phyloP scores from a whole-genome alignment of 768 basidiomycete genomes.

The Boletus sensibilis region DNA sequence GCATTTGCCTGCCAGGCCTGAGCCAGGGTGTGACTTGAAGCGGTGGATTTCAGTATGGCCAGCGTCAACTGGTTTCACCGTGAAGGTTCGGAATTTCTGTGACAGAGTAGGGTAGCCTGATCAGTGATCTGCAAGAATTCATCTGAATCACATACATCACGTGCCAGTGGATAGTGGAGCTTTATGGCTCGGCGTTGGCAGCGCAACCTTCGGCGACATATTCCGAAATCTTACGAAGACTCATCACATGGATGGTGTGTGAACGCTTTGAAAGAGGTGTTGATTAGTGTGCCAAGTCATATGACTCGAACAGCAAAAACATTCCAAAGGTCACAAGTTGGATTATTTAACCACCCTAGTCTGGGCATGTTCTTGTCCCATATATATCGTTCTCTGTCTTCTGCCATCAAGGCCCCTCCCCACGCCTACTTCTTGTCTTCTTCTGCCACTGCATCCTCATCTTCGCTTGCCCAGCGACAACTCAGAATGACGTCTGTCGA shows the following conservation, averaged over 20 bases:
- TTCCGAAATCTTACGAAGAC: neutral
- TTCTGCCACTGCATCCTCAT: slow-evolving; percentile 32
- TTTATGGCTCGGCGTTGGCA: too few species aligned
- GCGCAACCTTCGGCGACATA: too few species aligned
- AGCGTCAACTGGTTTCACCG: too few species aligned
- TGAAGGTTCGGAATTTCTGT: too few species aligned
- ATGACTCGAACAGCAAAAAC: neutral
- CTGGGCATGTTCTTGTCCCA: slow-evolving; percentile 12
- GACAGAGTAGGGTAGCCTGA: too few species aligned
- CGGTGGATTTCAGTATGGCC: too few species aligned
- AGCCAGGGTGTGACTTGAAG: too few species aligned
- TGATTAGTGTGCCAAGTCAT: neutral
- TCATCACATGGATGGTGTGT: too few species aligned
- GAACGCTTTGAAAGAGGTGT: neutral
- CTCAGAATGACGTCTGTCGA: slow-evolving; percentile 28
- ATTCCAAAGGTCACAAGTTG: neutral
- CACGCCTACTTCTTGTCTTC: neutral
- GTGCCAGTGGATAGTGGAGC: too few species aligned
- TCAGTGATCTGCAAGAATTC: too few species aligned
- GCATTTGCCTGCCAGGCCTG: too few species aligned
- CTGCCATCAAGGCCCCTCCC: slow-evolving; percentile 3
- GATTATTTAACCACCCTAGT: neutral
- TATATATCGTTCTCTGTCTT: slow-evolving; percentile 25
- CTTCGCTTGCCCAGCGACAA: slow-evolving; percentile 16
- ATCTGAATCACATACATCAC: too few species aligned